Evolutionary conservation across 208 protist species (phyloP), one percentile per base, ranked within the genome.

Genomic region (Trypanosoma grayi): DNA sequence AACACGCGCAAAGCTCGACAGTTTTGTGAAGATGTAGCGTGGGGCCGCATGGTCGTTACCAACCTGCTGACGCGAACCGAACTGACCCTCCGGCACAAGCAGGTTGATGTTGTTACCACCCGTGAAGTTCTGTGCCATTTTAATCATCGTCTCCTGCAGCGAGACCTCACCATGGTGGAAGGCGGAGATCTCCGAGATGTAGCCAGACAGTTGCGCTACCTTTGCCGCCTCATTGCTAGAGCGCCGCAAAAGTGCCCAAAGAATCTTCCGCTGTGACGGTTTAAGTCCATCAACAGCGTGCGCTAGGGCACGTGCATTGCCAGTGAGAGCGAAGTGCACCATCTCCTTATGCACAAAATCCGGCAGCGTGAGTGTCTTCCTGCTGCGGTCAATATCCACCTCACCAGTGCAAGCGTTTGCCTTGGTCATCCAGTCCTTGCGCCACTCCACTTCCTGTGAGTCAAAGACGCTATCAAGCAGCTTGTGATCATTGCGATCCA

Each of bases 161-260:
- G 89, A 97, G 34, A 57, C 55, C 78, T 99, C 99, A 46, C 99
- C 99, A 78, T 99, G 99, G 80, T 99, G 99, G 77, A 99, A 99
- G 14, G 97, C 77, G 13, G 94, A 96, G 20, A 94, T 79, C 76
- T 99, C 97, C 20, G 97, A 89, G 40, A 97, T 92, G 80, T 99
- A 99, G 60, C 98, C 99, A 18, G 95, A 95, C 5, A 99, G 90
- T 84, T 99, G 98, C 8, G 98, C 94, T 13, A 99, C 99, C 77
- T 99, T 99, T 1, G 97, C 85, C 24, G 99, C 96, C 36, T 98
- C 87, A 47, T 71, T 94, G 48, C 98, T 98, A 66, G 60, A 43
- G 27, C 86, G 81, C 34, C 78, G 75, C 65, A 97, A 52, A 81
- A 98, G 97, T 9, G 87, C 77, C 81, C 92, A 99, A 24, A 99